These are phyloP conservation scores for Conticribra guillardii DNA, from an alignment of 108 stramenopile genomes.

Conservation along the genomic window DNA sequence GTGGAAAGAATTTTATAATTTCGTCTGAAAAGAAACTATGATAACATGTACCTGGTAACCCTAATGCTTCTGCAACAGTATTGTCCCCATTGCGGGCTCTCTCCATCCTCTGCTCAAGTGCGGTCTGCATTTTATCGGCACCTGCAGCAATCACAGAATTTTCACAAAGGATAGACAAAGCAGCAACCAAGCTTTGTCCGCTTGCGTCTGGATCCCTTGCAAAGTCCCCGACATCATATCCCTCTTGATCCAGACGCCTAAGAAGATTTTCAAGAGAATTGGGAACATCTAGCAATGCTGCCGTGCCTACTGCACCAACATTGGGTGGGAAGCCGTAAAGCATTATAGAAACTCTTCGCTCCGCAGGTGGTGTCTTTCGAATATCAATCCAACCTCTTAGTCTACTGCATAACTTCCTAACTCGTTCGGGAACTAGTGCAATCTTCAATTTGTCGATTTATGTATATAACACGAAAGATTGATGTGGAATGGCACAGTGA, in stretches of 20 bases:
- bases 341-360: slow-evolving; percentile 67
- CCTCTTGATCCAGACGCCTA: slow-evolving; percentile 58
- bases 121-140: slow-evolving; percentile 58
- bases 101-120: slow-evolving; percentile 57
- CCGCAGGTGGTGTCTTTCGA: slow-evolving; percentile 55
- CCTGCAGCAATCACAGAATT: slow-evolving; percentile 63
- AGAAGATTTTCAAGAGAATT: slow-evolving; percentile 65
- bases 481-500: too few relatives aligned
- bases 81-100: slow-evolving; percentile 57
- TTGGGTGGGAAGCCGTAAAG: slow-evolving; percentile 91
- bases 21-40: not conserved
- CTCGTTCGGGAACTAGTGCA: slow-evolving; percentile 82
- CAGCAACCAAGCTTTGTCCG: slow-evolving; percentile 42
- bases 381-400: slow-evolving; percentile 68
- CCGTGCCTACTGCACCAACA: slow-evolving; percentile 89
- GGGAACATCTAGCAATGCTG: slow-evolving; percentile 86
- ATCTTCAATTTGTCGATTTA: too few relatives aligned
- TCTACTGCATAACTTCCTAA: slow-evolving; percentile 64
- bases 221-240: slow-evolving; percentile 76
- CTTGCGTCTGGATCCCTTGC: slow-evolving; percentile 53
- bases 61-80: slow-evolving; percentile 65
- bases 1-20: too few relatives aligned
- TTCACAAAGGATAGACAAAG: slow-evolving; percentile 38
- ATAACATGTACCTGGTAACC: slow-evolving; percentile 23
- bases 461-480: too few relatives aligned